Evolutionary conservation across 768 basidiomycete species (phyloP), one percentile per base, ranked within the genome.

Genomic region (Lentinula boryana): DNA sequence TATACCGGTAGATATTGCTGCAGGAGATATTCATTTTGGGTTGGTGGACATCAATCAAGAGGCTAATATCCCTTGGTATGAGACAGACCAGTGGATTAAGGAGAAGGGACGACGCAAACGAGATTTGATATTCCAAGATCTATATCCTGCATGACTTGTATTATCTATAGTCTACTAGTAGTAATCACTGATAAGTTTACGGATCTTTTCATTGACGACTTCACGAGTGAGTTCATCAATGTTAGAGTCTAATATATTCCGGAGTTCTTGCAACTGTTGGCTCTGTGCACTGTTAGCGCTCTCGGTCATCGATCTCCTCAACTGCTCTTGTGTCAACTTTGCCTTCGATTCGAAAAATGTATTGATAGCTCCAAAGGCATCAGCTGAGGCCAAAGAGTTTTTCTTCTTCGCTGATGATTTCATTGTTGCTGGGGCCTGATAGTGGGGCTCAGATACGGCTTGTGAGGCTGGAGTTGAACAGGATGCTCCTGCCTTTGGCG

Each of bases 21-120:
- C 23, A 10, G 48, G 48, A 27, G 43, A 59, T 10, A 32, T 33
- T 13, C 21, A 49, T 35, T 33, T 40, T 60, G 59, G 59, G 16
- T 33, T 8, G 13, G 35, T 48, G 13, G 49, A 61, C 23, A 5
- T 43, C 15, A 18, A 43, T 38, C 21, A 46, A 31, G 54, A 33
- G 13, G 36, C 41, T 10, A 36, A 62, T 38, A 38, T 63, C 16
- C 62, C 58, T 15, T 7, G 1, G 44, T 64, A 52, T 33, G 61
- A 64, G 41, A 44, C 56, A 38, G 61, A 60, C 12, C 27, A 62
- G 31, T 64, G 63, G 63, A 48, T 64, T 23, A 51, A 52, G 23
- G 48, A 58, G 18, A 50, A 18, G 13, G 62, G 62, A 35, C 43
- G 38, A n/a, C 31, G n/a, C 2, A 33, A 41, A 32, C 3, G 54